A percentile compares a stretch with the other conserved stretches of the same genome.
phyloP scores from a whole-genome alignment of 2,329 filamentous ascomycete species.

The Ceratocystis cacaofunesta region DNA sequence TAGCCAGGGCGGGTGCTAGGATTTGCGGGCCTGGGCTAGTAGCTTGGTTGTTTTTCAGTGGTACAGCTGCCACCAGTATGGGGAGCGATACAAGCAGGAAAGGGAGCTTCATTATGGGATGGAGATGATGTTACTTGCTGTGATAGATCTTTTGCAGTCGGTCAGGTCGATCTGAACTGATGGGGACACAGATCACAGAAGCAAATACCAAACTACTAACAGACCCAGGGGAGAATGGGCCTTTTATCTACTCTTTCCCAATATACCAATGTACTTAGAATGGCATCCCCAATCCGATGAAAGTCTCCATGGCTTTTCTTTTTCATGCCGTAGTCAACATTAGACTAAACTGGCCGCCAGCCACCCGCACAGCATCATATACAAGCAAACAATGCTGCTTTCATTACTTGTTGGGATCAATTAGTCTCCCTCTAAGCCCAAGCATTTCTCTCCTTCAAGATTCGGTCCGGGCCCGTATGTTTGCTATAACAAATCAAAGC shows the following conservation, averaged over 20 bases:
- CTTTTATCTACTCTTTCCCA: neutral
- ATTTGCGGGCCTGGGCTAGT: neutral
- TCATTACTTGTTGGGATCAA: neutral
- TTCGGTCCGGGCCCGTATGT: neutral
- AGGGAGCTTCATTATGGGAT: neutral
- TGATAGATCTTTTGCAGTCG: neutral
- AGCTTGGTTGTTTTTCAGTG: neutral
- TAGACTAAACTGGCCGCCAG: neutral
- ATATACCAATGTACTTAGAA: too few relatives aligned
- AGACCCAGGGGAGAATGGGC: neutral
- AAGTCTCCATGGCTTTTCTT: neutral
- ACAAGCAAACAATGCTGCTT: neutral
- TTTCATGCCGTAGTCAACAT: neutral
- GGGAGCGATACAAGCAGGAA: neutral
- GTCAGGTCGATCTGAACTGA: neutral
- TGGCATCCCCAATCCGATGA: neutral
- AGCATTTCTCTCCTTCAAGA: neutral
- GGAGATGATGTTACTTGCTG: neutral
- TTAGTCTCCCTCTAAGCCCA: neutral
- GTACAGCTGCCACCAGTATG: neutral
- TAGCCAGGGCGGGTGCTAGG: neutral
- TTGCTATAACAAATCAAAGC: neutral
- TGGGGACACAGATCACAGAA: neutral
- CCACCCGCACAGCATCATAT: neutral
- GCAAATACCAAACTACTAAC: neutral